Evolutionary conservation across 2,329 filamentous ascomycete species (phyloP), one percentile per base, ranked within the genome.

Genomic region (Ophiocordyceps camponoti-floridani): DNA sequence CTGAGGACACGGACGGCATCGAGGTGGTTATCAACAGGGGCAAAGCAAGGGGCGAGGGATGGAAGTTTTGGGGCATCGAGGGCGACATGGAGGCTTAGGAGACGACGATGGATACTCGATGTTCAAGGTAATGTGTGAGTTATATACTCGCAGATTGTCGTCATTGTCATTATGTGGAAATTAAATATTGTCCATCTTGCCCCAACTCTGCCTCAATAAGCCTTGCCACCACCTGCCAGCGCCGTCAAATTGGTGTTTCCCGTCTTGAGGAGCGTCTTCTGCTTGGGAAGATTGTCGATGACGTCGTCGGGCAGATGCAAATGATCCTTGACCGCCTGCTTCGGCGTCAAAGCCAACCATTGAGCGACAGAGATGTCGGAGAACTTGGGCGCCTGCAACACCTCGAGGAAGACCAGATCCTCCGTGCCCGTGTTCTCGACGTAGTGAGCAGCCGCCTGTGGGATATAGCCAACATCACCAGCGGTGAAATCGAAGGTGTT

Each of bases 1-100:
- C 86, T 0, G 75, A 86, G 44, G 88, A 84, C 1, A 82, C 79
- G 35, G 82, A 88, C 45, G 91, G 84, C 0, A 83, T 98, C 18
- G 89, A 96, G 62, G 72, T 73, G 53, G 66, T 98, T 38, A 89
- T 95, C 1, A 88, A 89, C 14, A 77, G 77, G 4, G 70, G 75
- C 23, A 70, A 67, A 1, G 80, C 82, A 42, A 80, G 82, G 56
- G 67, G 81, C 48, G 80, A 85, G 53, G 83, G 83, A 3, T 91
- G 84, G 84, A 88, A 88, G 58, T 91, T 89, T 59, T 91, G 85
- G 85, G 76, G 75, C 51, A 73, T 79, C 30, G 74, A 78, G 54
- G 68, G 62, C 51, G 12, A 30, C 23, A 30, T 30, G 9, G 4
- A 30, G 28, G 28, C 12, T 9, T 12, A 30, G 7, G 4, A 30